Conservation (phyloP, 164 flowering plant genomes). For the Hamamelis virginiana region DNA sequence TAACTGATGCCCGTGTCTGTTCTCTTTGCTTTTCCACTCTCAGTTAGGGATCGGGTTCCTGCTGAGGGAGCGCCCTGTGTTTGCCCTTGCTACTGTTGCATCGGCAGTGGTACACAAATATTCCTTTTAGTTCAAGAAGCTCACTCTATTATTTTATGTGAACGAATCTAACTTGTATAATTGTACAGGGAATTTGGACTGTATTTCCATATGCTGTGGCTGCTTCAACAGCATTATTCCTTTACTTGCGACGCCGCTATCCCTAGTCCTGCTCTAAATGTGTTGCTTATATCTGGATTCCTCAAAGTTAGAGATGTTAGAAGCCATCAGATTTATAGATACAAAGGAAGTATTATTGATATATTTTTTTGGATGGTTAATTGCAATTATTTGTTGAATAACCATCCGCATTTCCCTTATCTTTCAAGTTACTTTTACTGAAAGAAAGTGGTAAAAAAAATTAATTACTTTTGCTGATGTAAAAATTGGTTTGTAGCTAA, state of each 20-base stretch:
- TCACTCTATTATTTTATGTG: neutral
- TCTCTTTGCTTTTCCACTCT: slow-evolving; percentile 7
- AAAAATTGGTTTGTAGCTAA: no score
- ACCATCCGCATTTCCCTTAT: slow-evolving; percentile 4
- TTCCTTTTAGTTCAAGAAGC: slow-evolving; percentile 1
- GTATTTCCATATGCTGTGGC: slow-evolving; percentile 72
- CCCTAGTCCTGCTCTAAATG: slow-evolving; percentile 14
- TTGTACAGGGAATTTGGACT: slow-evolving; percentile 80
- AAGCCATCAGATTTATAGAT: neutral
- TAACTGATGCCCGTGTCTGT: neutral
- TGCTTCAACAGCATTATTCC: slow-evolving; percentile 58
- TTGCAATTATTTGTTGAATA: slow-evolving; percentile 11
- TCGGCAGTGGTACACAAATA: slow-evolving; percentile 59
- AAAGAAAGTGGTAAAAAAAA: neutral
- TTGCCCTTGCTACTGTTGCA: slow-evolving; percentile 81
- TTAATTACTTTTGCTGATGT: no score
- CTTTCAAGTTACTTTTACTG: neutral
- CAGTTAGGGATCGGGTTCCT: slow-evolving; percentile 78
- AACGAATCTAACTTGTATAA: slow-evolving; percentile 14
- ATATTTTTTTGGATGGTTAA: slow-evolving; percentile 5
- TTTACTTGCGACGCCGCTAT: slow-evolving; percentile 44
- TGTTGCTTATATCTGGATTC: neutral
- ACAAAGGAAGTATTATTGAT: neutral
- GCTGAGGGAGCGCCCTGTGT: slow-evolving; percentile 67
- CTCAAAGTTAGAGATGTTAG: neutral